Base-by-base conservation (phyloP, 495 filamentous ascomycete species). In the Penicillium herquei region DNA sequence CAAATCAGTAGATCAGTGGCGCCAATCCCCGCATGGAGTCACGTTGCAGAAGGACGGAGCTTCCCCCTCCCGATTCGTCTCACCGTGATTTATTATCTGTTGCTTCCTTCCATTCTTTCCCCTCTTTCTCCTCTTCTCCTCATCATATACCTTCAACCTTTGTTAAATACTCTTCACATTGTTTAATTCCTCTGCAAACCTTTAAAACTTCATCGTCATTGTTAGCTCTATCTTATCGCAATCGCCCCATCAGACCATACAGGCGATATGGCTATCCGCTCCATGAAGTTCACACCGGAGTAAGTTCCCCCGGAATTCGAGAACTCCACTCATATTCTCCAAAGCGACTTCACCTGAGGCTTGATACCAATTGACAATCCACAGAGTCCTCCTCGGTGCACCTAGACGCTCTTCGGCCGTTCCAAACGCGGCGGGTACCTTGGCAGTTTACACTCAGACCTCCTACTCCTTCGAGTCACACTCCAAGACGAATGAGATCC, bases 391-490 rank as follows among this genome's bases (percentile, higher is more conserved):
- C 51, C 84, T 98, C 62, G 85, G 86, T 62, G 91, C 91, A 12
- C 91, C 93, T 31, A 84, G 93, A 34, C 84, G 93, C 39, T 89
- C 88, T 40, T 65, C 84, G 17, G 92, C 87, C 21, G 70, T 86
- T 12, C 91, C 93, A 31, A 96, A 94, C 67, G 62, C 81, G 6
- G 75, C 81, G 34, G 91, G 88, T 6, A 88, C 79, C 12, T 74
- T 83, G 40, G 84, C 87, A 16, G 74, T 93, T 10, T 94, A 88
- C 62, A 86, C 86, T 40, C 83, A 79, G 34, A 89, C 88, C 0
- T 84, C 86, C 7, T 98, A 96, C 66, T 92, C 85, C 17, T 97
- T 98, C 71, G 79, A 89, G 44, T 76, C 83, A 0, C 92, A 96
- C 68, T 80, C 81, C 44, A 90, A 88, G 71, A 87, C 76, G 11